These are phyloP conservation scores for Leishmania arabica DNA, from an alignment of 208 protist species.

Conservation along the genomic window DNA sequence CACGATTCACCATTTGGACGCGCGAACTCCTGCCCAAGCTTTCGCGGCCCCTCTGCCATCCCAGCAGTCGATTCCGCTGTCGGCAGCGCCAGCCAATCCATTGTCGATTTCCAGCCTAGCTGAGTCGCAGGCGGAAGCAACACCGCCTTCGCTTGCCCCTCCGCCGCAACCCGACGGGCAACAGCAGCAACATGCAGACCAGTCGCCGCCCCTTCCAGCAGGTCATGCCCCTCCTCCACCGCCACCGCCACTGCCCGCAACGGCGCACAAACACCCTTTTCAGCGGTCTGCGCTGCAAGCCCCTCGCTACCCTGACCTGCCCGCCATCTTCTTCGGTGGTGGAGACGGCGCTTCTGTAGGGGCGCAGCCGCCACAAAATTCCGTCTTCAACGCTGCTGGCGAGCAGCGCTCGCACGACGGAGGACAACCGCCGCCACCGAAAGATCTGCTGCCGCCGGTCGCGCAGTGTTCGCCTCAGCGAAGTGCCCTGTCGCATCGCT, in stretches of 20 bases:
- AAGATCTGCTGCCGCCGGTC: not conserved
- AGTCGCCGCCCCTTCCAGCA: not conserved
- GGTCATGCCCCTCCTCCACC: not conserved
- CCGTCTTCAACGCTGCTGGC: not conserved
- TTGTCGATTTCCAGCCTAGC: not conserved
- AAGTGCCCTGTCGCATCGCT: not conserved
- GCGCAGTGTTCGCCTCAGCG: not conserved
- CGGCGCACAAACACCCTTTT: not conserved
- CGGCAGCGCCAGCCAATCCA: not conserved
- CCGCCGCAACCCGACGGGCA: not conserved
- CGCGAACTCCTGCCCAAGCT: not conserved
- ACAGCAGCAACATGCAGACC: not conserved
- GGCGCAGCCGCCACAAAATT: not conserved
- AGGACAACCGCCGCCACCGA: not conserved
- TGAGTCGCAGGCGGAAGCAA: not conserved
- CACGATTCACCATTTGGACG: not conserved
- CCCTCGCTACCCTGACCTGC: slow-evolving; percentile 14
- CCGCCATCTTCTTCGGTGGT: not conserved
- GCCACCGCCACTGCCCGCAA: slow-evolving; percentile 1
- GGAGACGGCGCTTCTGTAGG: not conserved
- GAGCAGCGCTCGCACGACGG: not conserved
- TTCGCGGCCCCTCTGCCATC: not conserved
- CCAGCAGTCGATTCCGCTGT: not conserved
- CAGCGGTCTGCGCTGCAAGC: slow-evolving; percentile 7
- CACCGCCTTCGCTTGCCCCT: not conserved